Percentiles rank a stretch among this genome's conserved stretches.
phyloP scores from a whole-genome alignment of 176 grass and related monocot genomes.

The Bolboschoenus planiculmis region DNA sequence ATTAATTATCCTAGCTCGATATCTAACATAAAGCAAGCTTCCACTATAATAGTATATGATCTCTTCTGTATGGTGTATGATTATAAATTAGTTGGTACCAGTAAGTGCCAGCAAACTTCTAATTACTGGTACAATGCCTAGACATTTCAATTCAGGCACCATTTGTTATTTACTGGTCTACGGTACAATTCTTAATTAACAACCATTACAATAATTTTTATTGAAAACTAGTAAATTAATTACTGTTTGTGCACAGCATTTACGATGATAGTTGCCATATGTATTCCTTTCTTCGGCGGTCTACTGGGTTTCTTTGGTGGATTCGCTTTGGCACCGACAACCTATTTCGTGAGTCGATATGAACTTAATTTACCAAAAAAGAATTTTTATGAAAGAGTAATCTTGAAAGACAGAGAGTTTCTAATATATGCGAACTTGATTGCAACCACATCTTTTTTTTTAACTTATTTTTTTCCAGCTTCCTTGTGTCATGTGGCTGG shows the following conservation, averaged over 20 bases:
- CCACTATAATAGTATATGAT: neutral
- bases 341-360: conserved; percentile 40
- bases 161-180: neutral
- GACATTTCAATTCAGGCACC: neutral
- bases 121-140: neutral
- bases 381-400: neutral
- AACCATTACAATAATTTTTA: neutral
- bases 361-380: neutral
- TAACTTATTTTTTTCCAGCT: conserved; percentile 32
- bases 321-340: conserved; percentile 26
- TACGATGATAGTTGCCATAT: conserved; percentile 1
- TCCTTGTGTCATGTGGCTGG: conserved; percentile 61
- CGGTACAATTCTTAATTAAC: neutral
- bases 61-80: neutral
- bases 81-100: neutral
- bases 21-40: neutral
- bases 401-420: neutral
- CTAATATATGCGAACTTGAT: neutral
- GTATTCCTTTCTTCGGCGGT: conserved; percentile 33
- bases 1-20: neutral
- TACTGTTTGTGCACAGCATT: neutral
- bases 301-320: conserved; percentile 1
- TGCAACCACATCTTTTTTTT: neutral
- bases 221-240: neutral
- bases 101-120: neutral